Conservation (phyloP, 208 protist species). For the Leishmania martiniquensis region DNA sequence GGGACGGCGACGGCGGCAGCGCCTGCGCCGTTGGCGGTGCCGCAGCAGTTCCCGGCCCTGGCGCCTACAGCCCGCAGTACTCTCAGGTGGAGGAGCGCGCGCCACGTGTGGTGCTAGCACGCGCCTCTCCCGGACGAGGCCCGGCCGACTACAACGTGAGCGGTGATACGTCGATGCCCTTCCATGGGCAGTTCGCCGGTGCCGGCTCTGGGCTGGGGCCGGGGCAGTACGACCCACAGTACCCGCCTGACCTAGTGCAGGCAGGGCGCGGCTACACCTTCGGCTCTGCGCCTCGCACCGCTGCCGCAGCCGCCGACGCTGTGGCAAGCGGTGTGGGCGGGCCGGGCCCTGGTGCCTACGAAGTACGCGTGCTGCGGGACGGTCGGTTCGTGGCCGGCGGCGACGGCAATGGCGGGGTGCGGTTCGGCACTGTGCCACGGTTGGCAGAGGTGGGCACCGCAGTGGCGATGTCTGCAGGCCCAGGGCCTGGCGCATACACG, state of each 20-base stretch:
- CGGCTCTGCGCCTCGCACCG: slow-evolving; percentile 11
- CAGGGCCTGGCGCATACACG: slow-evolving; percentile 52
- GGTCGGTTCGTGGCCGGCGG: slow-evolving; percentile 1
- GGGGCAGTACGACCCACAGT: slow-evolving; percentile 29
- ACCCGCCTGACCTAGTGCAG: slow-evolving; percentile 5
- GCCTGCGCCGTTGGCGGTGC: neutral
- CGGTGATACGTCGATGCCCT: slow-evolving; percentile 2
- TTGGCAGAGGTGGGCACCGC: neutral
- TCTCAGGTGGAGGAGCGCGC: slow-evolving; percentile 17
- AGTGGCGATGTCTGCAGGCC: slow-evolving; percentile 12
- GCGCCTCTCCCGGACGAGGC: neutral
- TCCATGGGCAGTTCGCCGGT: neutral
- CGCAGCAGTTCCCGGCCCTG: slow-evolving; percentile 33
- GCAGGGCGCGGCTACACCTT: slow-evolving; percentile 14
- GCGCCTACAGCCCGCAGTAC: slow-evolving; percentile 38
- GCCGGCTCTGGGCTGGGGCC: slow-evolving; percentile 8
- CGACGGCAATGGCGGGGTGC: neutral
- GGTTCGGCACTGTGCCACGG: slow-evolving; percentile 20
- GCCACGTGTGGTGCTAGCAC: slow-evolving; percentile 26
- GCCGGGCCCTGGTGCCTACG: slow-evolving; percentile 61
- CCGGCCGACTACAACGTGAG: neutral
- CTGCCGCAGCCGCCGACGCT: neutral
- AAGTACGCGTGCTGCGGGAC: slow-evolving; percentile 16
- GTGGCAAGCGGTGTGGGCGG: neutral
- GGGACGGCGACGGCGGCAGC: slow-evolving; percentile 1